Evolutionary conservation across 2,329 filamentous ascomycete genomes (phyloP), one percentile per base, ranked within the genome.

Genomic region (Gyromitra esculenta): DNA sequence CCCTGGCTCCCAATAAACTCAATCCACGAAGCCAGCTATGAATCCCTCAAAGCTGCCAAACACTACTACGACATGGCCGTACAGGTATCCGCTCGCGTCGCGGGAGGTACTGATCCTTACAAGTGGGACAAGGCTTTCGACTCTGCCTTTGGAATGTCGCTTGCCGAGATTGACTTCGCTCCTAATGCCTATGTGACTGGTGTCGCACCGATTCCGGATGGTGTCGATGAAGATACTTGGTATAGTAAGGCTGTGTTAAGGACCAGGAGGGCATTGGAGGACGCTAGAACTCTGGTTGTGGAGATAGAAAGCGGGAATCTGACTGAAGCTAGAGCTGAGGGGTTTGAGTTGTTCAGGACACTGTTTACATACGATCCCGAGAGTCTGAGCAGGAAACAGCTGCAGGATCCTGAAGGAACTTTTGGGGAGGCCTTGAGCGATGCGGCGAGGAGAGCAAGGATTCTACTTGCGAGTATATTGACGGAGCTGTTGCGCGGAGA

Each of bases 111-210:
- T 45, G 57, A 77, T 41, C 70, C 57, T 13, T 65, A 57, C 41
- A 77, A 65, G n/a, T 75, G 59, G 57, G 75, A 77, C 18, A 77
- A 77, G 37, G 43, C 56, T 18, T 77, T 77, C 21, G 41, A 77
- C 37, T 60, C 45, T 11, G 13, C 35, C 31, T 65, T 64, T 50
- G 57, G 73, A 45, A 67, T 67, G 57, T 69, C 70, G 6, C 43
- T 77, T 21, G 64, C 64, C 0, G 75, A 77, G 35, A 35, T 77
- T 25, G 70, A 77, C 25, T 31, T 74, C 31, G 57, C 57, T 50
- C 56, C 25, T 15, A 60, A 64, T 31, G 57, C 43, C 48, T 48
- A 67, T 60, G 31, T 71, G 1, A 50, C 50, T 13, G 35, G n/a
- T 1, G 43, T 54, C 11, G 18, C 11, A 11, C 39, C 52, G 3